Percentiles rank a stretch among this genome's conserved stretches.
Conservation (phyloP, 2,329 filamentous ascomycete genomes). For the Trichoderma lentiforme region DNA sequence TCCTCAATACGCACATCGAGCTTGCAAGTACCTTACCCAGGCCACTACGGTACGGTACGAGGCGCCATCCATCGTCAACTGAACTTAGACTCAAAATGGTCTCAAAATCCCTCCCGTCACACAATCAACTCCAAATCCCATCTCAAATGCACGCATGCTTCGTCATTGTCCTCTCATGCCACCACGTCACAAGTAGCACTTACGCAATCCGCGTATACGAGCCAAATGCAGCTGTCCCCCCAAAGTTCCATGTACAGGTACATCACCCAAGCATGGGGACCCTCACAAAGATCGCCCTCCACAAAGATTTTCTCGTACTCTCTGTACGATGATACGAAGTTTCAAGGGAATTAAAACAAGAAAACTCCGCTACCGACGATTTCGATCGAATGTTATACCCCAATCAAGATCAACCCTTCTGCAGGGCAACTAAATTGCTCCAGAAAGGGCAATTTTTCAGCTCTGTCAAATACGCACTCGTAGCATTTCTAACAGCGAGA, state of each 20-base stretch:
- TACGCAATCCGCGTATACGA: slow-evolving; percentile 5
- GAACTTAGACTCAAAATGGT: background rate
- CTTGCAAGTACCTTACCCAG: background rate
- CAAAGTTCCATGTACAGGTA: background rate
- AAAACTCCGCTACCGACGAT: background rate
- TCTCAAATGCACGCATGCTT: background rate
- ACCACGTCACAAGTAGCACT: background rate
- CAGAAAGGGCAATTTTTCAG: background rate
- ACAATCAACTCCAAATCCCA: background rate
- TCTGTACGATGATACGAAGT: background rate
- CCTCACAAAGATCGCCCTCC: background rate
- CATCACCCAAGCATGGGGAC: background rate
- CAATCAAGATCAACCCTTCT: background rate
- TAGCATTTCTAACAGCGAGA: background rate
- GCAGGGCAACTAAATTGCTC: background rate
- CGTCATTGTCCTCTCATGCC: background rate
- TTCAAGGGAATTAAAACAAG: background rate
- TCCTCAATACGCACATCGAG: background rate
- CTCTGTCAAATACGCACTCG: background rate
- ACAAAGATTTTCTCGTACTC: background rate
- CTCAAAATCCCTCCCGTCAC: background rate
- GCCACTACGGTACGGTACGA: background rate
- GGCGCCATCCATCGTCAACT: background rate
- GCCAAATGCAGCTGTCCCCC: background rate
- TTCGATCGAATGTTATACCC: background rate